Evolutionary conservation across 306 rosid species (phyloP).

Genomic region (Quercus alba): DNA sequence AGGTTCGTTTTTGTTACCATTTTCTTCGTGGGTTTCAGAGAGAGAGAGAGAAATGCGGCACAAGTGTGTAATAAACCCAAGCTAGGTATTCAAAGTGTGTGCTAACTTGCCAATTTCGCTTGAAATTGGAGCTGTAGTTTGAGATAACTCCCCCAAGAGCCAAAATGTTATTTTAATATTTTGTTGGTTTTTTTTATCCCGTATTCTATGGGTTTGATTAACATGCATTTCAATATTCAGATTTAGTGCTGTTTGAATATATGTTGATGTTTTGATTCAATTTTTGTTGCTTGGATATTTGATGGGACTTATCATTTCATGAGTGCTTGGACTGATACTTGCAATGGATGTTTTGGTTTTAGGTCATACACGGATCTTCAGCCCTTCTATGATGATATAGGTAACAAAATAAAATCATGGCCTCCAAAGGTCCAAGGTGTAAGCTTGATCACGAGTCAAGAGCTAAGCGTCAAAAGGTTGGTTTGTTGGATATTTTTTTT

Average conservation of each 20-base stretch:
- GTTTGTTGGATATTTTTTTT: conserved; percentile 8
- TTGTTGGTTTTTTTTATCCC: background rate
- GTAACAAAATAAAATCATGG: conserved; percentile 39
- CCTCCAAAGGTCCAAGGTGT: conserved; percentile 89
- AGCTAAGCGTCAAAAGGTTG: conserved; percentile 87
- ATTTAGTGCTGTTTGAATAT: background rate
- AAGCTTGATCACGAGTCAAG: conserved; percentile 75
- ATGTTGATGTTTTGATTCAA: background rate
- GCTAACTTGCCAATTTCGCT: background rate
- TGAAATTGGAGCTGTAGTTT: background rate
- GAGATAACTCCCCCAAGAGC: background rate
- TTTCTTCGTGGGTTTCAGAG: background rate
- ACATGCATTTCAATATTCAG: background rate
- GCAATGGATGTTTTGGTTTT: conserved; percentile 1
- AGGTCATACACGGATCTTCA: conserved; percentile 1
- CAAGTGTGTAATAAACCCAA: background rate
- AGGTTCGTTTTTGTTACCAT: too few relatives aligned
- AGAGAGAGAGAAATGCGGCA: background rate
- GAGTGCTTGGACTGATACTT: background rate
- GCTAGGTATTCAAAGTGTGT: background rate
- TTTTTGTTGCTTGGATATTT: background rate
- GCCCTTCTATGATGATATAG: conserved; percentile 13
- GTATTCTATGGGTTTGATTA: background rate
- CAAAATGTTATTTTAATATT: background rate
- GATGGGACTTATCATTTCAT: background rate